Conservation (phyloP, 2,329 filamentous ascomycete genomes). For the Talaromyces sp. region DNA sequence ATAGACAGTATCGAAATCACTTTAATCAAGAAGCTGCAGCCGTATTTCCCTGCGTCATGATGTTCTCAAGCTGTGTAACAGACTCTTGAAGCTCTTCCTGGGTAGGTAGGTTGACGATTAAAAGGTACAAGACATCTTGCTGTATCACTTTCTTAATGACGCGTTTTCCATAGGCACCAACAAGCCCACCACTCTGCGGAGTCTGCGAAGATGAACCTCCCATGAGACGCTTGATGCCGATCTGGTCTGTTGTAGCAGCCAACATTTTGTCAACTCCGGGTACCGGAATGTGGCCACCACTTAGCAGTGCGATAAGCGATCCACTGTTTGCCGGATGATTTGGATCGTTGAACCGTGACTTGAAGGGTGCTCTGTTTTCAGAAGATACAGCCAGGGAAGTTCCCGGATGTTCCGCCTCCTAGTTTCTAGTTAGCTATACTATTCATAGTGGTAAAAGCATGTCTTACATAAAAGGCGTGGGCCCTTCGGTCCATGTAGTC, state of each 20-base stretch:
- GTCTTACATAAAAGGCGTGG: neutral
- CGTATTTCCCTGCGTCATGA: neutral
- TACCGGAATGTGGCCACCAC: neutral
- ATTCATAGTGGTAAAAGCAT: neutral
- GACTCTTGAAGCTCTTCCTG: conserved; percentile 34
- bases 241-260: neutral
- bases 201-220: neutral
- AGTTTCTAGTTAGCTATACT: neutral
- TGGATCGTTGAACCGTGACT: neutral
- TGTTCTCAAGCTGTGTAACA: conserved; percentile 5
- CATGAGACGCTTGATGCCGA: neutral
- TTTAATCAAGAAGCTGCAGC: too few relatives aligned
- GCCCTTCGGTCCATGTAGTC: conserved; percentile 2
- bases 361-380: neutral
- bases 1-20: too few relatives aligned
- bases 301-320: neutral
- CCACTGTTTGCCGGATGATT: conserved; percentile 1
- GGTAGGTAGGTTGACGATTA: conserved; percentile 48
- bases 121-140: conserved; percentile 47
- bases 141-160: neutral
- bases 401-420: neutral
- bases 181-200: conserved; percentile 12
- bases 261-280: neutral
- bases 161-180: neutral
- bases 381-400: neutral